Percentiles rank a stretch among this genome's conserved stretches.
Evolutionary conservation across 2,329 filamentous ascomycete species (phyloP).

Genomic region (Penicillium sp.): DNA sequence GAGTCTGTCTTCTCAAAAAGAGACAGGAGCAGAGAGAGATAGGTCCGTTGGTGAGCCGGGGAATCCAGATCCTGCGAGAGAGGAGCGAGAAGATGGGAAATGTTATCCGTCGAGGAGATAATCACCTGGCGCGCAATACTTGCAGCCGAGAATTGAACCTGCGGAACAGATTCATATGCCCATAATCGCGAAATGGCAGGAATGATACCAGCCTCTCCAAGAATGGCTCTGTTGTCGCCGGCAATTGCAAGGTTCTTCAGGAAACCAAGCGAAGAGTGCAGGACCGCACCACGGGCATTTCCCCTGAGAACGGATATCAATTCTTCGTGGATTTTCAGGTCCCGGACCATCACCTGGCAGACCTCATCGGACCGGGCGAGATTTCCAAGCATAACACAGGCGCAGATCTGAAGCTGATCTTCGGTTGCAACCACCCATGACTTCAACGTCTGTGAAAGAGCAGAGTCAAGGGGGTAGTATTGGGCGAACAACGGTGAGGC

Average conservation of each 20-base stretch:
- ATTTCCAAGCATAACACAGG: constrained; percentile 50
- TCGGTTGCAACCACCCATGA: constrained; percentile 40
- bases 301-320: constrained; percentile 42
- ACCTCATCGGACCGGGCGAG: constrained; percentile 44
- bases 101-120: constrained; percentile 38
- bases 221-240: constrained; percentile 37
- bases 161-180: constrained; percentile 42
- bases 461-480: constrained; percentile 39
- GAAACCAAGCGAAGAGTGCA: constrained; percentile 47
- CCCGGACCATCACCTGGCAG: constrained; percentile 41
- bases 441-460: constrained; percentile 36
- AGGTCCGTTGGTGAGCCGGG: constrained; percentile 31
- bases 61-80: constrained; percentile 30
- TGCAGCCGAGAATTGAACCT: constrained; percentile 45
- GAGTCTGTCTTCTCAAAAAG: constrained; percentile 45
- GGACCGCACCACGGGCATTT: constrained; percentile 39
- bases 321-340: constrained; percentile 39
- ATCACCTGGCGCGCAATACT: constrained; percentile 43
- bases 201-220: constrained; percentile 42
- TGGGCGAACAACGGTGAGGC: constrained; percentile 36
- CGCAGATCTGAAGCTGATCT: constrained; percentile 46
- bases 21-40: constrained; percentile 42
- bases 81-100: constrained; percentile 34
- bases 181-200: constrained; percentile 40
- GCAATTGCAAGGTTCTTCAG: constrained; percentile 49